phyloP scores from a whole-genome alignment of 2,329 filamentous ascomycete genomes.

The Pseudocercospora musae region DNA sequence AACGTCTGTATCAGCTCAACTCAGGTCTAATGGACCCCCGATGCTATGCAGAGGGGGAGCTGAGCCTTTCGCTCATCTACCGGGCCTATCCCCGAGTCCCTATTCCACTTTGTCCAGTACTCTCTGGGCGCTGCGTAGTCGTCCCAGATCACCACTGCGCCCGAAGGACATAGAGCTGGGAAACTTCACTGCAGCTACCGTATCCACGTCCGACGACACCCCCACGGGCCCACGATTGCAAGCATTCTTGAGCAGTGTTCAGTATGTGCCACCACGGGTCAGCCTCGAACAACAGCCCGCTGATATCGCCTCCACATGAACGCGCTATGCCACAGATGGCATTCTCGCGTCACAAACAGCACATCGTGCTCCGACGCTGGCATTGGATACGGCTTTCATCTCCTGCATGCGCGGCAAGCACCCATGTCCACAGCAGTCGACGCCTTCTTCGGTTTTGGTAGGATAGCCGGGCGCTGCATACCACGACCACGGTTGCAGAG shows the following conservation, averaged over 20 bases:
- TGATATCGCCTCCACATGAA: background rate
- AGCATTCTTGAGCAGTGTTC: background rate
- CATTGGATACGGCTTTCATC: background rate
- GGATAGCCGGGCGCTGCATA: background rate
- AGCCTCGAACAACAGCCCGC: background rate
- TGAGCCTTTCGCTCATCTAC: too few relatives aligned
- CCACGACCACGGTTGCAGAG: background rate
- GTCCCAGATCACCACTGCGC: background rate
- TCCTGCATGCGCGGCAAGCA: background rate
- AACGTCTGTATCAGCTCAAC: too few relatives aligned
- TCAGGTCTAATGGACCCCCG: too few relatives aligned
- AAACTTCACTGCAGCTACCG: background rate
- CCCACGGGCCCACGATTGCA: too few relatives aligned
- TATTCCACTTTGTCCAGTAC: background rate
- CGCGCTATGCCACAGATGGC: background rate
- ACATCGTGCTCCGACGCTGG: background rate
- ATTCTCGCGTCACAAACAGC: background rate
- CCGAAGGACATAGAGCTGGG: background rate
- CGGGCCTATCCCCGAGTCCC: too few relatives aligned
- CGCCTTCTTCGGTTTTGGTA: background rate
- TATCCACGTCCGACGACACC: background rate
- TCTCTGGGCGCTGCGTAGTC: background rate
- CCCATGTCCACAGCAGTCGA: background rate
- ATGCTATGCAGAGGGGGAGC: too few relatives aligned
- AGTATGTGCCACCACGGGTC: background rate